A percentile compares a stretch with the other conserved stretches of the same genome.
Conservation (phyloP, 2,329 filamentous ascomycete genomes). For the Karstenula rhodostoma region DNA sequence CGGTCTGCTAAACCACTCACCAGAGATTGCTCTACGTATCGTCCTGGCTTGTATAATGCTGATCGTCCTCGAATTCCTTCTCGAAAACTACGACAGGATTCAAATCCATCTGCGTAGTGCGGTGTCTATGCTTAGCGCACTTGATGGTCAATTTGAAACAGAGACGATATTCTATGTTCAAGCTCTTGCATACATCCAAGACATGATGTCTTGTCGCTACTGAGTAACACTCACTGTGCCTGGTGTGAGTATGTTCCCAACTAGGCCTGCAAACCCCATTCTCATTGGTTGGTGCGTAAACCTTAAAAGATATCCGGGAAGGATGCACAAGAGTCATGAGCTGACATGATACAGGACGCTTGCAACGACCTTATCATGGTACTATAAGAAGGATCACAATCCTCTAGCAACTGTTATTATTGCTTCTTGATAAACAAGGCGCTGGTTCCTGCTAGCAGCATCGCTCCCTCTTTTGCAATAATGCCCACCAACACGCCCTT, state of each 20-base stretch:
- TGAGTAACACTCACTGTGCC: background rate
- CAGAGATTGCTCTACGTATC: background rate
- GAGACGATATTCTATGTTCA: background rate
- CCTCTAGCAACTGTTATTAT: background rate
- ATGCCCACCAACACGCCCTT: slow-evolving; percentile 13
- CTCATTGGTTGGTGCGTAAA: slow-evolving; percentile 15
- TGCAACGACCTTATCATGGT: background rate
- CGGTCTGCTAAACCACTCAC: background rate
- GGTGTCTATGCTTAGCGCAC: background rate
- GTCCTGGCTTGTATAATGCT: slow-evolving; percentile 5
- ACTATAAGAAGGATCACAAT: background rate
- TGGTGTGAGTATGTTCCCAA: background rate
- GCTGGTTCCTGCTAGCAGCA: background rate
- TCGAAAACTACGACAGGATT: slow-evolving; percentile 12
- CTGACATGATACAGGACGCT: slow-evolving; percentile 1
- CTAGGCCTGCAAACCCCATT: background rate
- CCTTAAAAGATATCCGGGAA: background rate
- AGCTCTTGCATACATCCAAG: background rate
- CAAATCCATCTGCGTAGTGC: slow-evolving; percentile 6
- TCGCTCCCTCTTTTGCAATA: background rate
- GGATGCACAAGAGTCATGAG: slow-evolving; percentile 1
- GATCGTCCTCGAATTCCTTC: slow-evolving; percentile 12
- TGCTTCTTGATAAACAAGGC: background rate
- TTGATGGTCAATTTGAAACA: background rate
- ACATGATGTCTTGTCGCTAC: background rate